These are phyloP conservation scores for Carex littledalei DNA, from an alignment of 176 grass and related monocot species.

Conservation along the genomic window DNA sequence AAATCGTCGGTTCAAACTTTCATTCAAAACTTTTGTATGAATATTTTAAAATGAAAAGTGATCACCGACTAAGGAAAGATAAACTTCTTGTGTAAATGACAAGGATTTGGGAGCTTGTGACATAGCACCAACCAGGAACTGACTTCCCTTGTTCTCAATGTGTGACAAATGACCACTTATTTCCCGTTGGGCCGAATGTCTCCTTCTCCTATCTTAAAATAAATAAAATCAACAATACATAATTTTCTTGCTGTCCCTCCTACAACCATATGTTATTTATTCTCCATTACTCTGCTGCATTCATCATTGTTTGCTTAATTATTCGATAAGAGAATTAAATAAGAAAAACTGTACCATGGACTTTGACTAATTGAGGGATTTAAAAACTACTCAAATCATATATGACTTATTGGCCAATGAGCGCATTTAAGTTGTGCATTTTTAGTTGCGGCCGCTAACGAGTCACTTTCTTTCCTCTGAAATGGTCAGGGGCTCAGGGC, in stretches of 20 bases:
- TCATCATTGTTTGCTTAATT: no score
- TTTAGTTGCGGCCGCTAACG: not conserved
- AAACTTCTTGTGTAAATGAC: not conserved
- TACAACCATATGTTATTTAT: no score
- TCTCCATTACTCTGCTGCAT: no score
- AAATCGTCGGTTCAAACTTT: no score
- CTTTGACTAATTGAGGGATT: no score
- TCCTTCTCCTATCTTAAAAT: slow-evolving; percentile 11
- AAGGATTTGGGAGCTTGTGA: slow-evolving; percentile 2
- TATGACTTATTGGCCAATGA: not conserved
- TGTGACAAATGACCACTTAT: slow-evolving; percentile 10
- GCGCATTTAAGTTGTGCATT: slow-evolving; percentile 5
- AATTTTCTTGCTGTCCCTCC: no score
- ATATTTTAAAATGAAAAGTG: no score
- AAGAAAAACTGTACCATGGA: no score
- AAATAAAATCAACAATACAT: not conserved
- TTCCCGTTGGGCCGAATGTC: slow-evolving; percentile 15
- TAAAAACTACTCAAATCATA: not conserved
- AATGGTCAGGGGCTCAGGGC: not conserved
- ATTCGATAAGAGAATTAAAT: no score
- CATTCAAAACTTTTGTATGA: no score
- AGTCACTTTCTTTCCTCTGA: not conserved
- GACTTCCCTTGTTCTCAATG: slow-evolving; percentile 12
- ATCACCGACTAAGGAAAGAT: not conserved
- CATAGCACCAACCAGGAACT: not conserved